Evolutionary conservation across 306 rosid genomes (phyloP).

Genomic region (Herpetospermum pedunculosum): DNA sequence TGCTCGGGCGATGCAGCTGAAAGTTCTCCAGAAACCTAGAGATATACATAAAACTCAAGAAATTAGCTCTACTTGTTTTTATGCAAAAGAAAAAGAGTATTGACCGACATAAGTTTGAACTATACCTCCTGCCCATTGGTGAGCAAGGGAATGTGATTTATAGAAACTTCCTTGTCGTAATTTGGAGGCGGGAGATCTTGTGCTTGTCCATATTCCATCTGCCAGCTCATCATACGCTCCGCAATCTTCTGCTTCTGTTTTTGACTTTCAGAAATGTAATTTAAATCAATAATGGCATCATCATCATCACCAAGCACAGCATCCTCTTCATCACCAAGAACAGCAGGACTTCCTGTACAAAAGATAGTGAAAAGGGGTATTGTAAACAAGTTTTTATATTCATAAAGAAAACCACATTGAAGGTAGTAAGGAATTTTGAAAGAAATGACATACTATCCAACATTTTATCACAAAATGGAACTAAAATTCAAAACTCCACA

Average conservation of each 20-base stretch:
- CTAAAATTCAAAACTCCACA: background rate
- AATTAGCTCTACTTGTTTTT: slow-evolving; percentile 2
- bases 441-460: background rate
- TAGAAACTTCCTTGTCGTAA: slow-evolving; percentile 74
- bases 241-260: slow-evolving; percentile 80
- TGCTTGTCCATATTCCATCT: slow-evolving; percentile 50
- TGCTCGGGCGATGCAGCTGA: slow-evolving; percentile 94
- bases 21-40: slow-evolving; percentile 82
- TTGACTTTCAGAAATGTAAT: slow-evolving; percentile 61
- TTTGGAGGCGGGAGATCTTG: slow-evolving; percentile 51
- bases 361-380: background rate
- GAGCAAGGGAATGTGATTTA: slow-evolving; percentile 52
- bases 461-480: background rate
- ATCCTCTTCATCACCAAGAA: slow-evolving; percentile 70
- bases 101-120: slow-evolving; percentile 11
- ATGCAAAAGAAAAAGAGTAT: background rate
- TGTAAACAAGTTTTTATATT: background rate
- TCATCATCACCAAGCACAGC: slow-evolving; percentile 33
- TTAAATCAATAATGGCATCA: slow-evolving; percentile 43
- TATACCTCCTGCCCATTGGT: slow-evolving; percentile 76
- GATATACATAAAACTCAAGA: slow-evolving; percentile 5
- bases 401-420: background rate
- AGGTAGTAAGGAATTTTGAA: background rate
- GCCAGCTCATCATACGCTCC: slow-evolving; percentile 87
- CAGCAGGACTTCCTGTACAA: slow-evolving; percentile 67